A percentile compares a stretch with the other conserved stretches of the same genome.
Conservation (phyloP, 805 yeast genomes). For the Metschnikowia gelsemii region DNA sequence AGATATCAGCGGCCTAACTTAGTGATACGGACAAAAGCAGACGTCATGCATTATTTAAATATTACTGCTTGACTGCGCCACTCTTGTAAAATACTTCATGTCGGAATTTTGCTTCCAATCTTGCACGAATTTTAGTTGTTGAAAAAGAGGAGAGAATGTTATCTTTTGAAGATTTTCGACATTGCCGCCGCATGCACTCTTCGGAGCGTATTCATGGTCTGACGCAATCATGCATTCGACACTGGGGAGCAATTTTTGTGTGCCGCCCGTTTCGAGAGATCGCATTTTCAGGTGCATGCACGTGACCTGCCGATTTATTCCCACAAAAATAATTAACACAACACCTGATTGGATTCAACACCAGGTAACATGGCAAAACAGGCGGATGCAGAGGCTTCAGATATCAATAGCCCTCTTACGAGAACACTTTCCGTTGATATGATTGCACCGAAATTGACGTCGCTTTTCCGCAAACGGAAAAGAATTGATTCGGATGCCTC, state of each 20-base stretch:
- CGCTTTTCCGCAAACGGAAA: conserved; percentile 25
- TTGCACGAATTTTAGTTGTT: no score
- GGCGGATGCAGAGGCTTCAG: conserved; percentile 12
- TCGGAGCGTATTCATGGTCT: no score
- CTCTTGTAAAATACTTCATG: no score
- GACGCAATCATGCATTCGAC: no score
- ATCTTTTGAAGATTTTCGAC: no score
- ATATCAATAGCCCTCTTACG: conserved; percentile 22
- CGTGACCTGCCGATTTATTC: conserved; percentile 8
- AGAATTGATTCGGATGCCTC: conserved; percentile 18
- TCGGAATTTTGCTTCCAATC: no score
- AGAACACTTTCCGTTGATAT: conserved; percentile 42
- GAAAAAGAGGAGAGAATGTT: no score
- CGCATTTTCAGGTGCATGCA: conserved; percentile 10
- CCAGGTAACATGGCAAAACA: conserved; percentile 9
- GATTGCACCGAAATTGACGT: conserved; percentile 37
- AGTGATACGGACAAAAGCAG: no score
- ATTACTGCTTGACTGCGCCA: no score
- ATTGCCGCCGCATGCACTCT: no score
- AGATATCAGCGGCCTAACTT: no score
- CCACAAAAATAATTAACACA: conserved; percentile 12
- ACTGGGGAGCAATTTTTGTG: conserved; percentile 1
- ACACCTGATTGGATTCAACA: not conserved
- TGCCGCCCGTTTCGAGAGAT: conserved; percentile 7
- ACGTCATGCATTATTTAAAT: no score